phyloP scores from a whole-genome alignment of 805 yeast species.

The Spathaspora arborariae region DNA sequence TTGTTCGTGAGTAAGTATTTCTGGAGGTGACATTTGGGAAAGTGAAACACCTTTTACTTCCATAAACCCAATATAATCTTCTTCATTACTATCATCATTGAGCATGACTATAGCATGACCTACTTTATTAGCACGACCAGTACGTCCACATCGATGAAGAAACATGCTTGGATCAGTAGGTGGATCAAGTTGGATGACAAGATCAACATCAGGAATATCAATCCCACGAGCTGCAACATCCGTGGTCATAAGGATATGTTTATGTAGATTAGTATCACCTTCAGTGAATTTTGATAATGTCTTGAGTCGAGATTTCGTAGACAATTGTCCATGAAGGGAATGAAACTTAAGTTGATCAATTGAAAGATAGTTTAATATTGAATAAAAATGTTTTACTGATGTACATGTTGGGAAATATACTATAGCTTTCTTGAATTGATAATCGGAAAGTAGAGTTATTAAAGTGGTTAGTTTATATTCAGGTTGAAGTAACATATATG shows the following conservation, averaged over 20 bases:
- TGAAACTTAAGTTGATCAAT: conserved; percentile 42
- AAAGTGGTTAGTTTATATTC: conserved; percentile 58
- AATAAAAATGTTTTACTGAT: conserved; percentile 73
- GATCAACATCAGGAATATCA: conserved; percentile 91
- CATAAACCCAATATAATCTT: conserved; percentile 77
- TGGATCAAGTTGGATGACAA: conserved; percentile 91
- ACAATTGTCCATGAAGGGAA: conserved; percentile 88
- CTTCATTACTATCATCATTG: conserved; percentile 69
- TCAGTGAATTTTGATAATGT: conserved; percentile 62
- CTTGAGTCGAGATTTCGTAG: conserved; percentile 72
- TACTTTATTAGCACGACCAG: conserved; percentile 84
- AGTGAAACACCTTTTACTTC: conserved; percentile 59
- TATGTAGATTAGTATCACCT: conserved; percentile 34
- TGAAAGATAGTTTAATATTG: conserved; percentile 43
- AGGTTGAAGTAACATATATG: conserved; percentile 58
- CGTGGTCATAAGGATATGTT: conserved; percentile 76
- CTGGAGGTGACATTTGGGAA: conserved; percentile 31
- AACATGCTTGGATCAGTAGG: conserved; percentile 92
- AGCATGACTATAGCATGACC: conserved; percentile 80
- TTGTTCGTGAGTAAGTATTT: conserved; percentile 21
- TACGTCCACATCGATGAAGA: conserved; percentile 90
- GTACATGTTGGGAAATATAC: conserved; percentile 92
- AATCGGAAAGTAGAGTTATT: conserved; percentile 48
- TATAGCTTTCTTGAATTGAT: conserved; percentile 71
- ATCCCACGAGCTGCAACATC: conserved; percentile 99